Evolutionary conservation across 2,329 filamentous ascomycete genomes (phyloP).

Genomic region (Zopfia rhizophila): DNA sequence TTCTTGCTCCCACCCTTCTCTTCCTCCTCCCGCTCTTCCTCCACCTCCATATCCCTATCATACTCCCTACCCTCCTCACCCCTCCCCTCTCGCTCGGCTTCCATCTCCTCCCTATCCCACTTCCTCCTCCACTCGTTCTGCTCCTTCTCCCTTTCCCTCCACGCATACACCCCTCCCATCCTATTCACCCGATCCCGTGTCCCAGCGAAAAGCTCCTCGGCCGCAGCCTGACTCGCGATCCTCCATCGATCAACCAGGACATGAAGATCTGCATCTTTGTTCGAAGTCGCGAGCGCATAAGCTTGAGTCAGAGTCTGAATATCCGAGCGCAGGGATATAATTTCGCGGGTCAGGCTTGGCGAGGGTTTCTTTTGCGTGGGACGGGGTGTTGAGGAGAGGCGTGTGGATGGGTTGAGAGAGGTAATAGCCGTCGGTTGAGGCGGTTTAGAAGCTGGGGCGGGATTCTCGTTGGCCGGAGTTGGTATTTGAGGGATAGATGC

Average conservation of each 20-base stretch:
- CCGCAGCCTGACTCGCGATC: conserved; percentile 67
- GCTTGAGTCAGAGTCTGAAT: conserved; percentile 57
- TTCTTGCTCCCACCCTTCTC: conserved; percentile 48
- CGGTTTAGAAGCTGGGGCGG: not conserved
- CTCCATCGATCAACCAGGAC: conserved; percentile 70
- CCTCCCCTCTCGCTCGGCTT: conserved; percentile 41
- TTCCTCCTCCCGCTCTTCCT: conserved; percentile 56
- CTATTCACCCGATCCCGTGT: conserved; percentile 69
- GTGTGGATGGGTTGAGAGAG: conserved; percentile 12
- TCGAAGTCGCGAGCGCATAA: conserved; percentile 43
- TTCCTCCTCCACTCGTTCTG: conserved; percentile 47
- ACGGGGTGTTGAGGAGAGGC: conserved; percentile 18
- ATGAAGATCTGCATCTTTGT: conserved; percentile 65
- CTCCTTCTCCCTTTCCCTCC: conserved; percentile 55
- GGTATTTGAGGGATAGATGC: conserved; percentile 11
- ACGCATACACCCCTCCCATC: conserved; percentile 71
- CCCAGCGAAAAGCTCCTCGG: conserved; percentile 72
- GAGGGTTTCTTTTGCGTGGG: conserved; percentile 18
- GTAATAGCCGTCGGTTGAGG: not conserved
- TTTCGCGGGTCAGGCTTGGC: conserved; percentile 42
- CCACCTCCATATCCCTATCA: conserved; percentile 51
- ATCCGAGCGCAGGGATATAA: conserved; percentile 47
- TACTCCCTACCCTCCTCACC: conserved; percentile 50
- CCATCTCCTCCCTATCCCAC: conserved; percentile 49
- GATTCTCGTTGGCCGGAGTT: too few species aligned